These are phyloP conservation scores for Sugiyamaella japonica DNA, from an alignment of 1,139 yeast genomes.

Conservation along the genomic window DNA sequence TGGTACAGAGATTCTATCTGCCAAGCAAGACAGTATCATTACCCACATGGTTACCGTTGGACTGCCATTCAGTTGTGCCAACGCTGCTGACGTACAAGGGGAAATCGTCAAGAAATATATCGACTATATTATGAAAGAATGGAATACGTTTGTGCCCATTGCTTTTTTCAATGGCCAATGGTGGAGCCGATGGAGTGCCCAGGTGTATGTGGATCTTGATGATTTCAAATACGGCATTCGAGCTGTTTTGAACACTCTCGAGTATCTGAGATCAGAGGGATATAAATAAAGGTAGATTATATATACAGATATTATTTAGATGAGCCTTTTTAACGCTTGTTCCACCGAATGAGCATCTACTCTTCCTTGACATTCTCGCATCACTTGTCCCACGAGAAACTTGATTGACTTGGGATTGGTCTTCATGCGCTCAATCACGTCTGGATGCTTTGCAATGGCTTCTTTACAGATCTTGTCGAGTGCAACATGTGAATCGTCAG, in stretches of 20 bases:
- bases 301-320: neutral
- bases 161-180: conserved; percentile 46
- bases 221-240: conserved; percentile 54
- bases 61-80: conserved; percentile 39
- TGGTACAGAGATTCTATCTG: conserved; percentile 42
- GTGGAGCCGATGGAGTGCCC: conserved; percentile 58
- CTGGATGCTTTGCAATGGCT: conserved; percentile 53
- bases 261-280: conserved; percentile 13
- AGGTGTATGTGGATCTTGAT: conserved; percentile 55
- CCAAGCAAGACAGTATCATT: conserved; percentile 32
- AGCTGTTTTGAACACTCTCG: conserved; percentile 32
- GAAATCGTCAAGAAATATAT: conserved; percentile 22
- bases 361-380: conserved; percentile 70
- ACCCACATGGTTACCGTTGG: conserved; percentile 53
- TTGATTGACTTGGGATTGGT: conserved; percentile 62
- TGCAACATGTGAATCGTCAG: conserved; percentile 45
- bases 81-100: conserved; percentile 17
- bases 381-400: conserved; percentile 79
- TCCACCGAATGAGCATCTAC: conserved; percentile 31
- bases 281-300: conserved; percentile 7
- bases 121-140: conserved; percentile 34
- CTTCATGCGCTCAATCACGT: conserved; percentile 56
- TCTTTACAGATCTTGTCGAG: conserved; percentile 53
- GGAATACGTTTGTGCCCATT: conserved; percentile 52
- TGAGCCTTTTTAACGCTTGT: conserved; percentile 12